Evolutionary conservation across 1,284 basidiomycete species (phyloP).

Genomic region (Hypsizygus ulmarius): DNA sequence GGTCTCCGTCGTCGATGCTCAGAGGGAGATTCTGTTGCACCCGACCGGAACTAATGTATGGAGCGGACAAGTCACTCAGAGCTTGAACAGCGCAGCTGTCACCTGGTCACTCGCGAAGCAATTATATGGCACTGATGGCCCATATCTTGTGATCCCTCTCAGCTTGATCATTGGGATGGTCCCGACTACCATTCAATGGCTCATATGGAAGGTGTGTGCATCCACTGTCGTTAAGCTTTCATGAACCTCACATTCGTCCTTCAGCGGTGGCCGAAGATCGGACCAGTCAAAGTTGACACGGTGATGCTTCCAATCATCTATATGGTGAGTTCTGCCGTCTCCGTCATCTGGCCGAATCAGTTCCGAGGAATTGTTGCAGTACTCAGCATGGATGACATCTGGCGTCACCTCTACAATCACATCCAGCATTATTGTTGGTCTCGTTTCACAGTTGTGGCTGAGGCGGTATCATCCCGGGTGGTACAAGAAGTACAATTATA

Average conservation of each 20-base stretch:
- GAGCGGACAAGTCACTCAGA: constrained; percentile 53
- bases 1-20: constrained; percentile 50
- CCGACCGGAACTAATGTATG: constrained; percentile 58
- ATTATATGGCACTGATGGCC: constrained; percentile 50
- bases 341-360: not conserved
- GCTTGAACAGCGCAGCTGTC: constrained; percentile 48
- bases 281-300: constrained; percentile 44
- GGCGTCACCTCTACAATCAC: constrained; percentile 55
- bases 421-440: constrained; percentile 51
- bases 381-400: constrained; percentile 39
- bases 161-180: constrained; percentile 51
- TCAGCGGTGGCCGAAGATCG: constrained; percentile 51
- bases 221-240: not conserved
- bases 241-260: not conserved
- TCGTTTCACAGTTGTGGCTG: constrained; percentile 59
- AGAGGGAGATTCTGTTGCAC: constrained; percentile 49
- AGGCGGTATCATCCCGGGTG: constrained; percentile 54
- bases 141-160: constrained; percentile 55
- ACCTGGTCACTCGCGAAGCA: constrained; percentile 47
- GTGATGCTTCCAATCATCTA: constrained; percentile 56
- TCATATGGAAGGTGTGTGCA: constrained; percentile 43
- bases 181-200: constrained; percentile 49
- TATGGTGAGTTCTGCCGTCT: constrained; percentile 31
- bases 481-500: constrained; percentile 67
- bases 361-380: constrained; percentile 26